Evolutionary conservation across 2,329 filamentous ascomycete species (phyloP), one percentile per base, ranked within the genome.

Genomic region (Clarireedia monteithiana): DNA sequence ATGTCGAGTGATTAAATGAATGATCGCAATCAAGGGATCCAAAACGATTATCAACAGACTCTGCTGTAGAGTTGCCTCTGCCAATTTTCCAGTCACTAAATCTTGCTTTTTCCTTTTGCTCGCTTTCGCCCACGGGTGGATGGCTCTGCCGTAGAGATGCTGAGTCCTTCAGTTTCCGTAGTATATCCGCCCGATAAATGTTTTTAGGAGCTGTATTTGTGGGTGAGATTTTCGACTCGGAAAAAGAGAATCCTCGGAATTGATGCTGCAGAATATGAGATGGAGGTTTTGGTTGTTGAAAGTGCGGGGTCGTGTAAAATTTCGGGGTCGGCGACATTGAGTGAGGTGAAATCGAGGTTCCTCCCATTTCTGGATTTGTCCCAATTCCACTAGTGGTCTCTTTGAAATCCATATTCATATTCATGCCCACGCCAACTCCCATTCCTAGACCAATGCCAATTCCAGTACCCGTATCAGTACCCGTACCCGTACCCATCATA

Each of bases 351-450:
- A 45, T 48, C 50, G 53, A 50, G 24, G 17, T 30, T 55, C 47
- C 46, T 55, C n/a, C 53, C 53, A 55, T 34, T 34, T 55, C 46
- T 44, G 53, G 53, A 50, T 44, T 48, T 6, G 23, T 38, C 10
- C 38, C 53, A 44, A 48, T 15, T 6, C 40, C 26, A 44, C 53
- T 55, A 50, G 53, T 49, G 48, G 14, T 40, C 49, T 42, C 38
- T 9, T 48, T 30, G 10, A 49, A 10, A 23, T 24, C 14, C 46
- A 45, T 50, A 5, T 30, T 12, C 46, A 45, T 50, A 5, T 30
- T 26, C 45, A 48, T 24, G n/a, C 17, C 39, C 14, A 14, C 39
- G 5, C 3, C 39, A 15, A 40, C 14, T 42, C 17, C 17, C n/a
- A 20, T 15, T 42, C 42, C 42, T 3, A 20, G 7, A 45, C 26